phyloP scores from a whole-genome alignment of 305 asterid genomes.

The Rubia peregrina region DNA sequence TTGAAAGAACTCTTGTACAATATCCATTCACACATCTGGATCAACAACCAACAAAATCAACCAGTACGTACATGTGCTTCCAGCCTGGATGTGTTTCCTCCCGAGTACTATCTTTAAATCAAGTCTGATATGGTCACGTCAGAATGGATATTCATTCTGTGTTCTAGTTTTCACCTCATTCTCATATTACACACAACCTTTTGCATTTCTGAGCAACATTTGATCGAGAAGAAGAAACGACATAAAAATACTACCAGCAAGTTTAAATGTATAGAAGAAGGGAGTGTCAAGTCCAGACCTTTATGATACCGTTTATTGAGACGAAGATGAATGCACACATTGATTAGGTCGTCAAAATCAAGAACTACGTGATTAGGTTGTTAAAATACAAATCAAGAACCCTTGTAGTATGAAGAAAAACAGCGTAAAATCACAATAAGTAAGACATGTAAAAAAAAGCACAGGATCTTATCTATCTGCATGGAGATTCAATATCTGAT shows the following conservation, averaged over 20 bases:
- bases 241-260: not conserved
- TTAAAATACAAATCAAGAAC: constrained; percentile 42
- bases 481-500: no score
- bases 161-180: not conserved
- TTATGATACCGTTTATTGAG: constrained; percentile 55
- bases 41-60: constrained; percentile 5
- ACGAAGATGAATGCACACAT: constrained; percentile 69
- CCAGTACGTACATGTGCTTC: not conserved
- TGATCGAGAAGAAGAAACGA: not conserved
- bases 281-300: constrained; percentile 27
- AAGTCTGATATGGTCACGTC: not conserved
- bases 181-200: no score
- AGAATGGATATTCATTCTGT: not conserved
- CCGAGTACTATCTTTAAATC: not conserved
- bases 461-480: no score
- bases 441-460: no score
- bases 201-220: not conserved
- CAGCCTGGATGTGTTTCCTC: no score
- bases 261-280: not conserved
- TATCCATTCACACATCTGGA: constrained; percentile 70
- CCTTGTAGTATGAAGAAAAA: constrained; percentile 28
- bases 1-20: constrained; percentile 55
- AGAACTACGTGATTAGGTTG: constrained; percentile 17
- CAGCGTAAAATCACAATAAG: no score
- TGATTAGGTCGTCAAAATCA: constrained; percentile 72